phyloP scores from a whole-genome alignment of 139 green algal genomes.

The Chlamydomonas sphaeroides region DNA sequence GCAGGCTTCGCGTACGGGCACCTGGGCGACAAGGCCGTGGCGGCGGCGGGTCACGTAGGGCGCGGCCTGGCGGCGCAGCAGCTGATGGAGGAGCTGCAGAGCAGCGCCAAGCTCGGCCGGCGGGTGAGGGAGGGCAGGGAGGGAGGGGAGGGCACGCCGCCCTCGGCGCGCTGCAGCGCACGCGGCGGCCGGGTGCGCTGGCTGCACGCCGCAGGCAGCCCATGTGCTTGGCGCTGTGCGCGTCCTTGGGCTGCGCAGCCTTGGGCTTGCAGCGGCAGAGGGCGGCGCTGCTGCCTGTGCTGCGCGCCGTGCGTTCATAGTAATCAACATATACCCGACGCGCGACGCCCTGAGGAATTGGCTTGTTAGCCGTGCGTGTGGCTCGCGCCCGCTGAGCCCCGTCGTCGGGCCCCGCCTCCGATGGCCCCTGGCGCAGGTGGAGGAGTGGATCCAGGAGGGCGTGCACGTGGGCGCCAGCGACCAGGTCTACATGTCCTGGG shows the following conservation, averaged over 20 bases:
- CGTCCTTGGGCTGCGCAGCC: too few species aligned
- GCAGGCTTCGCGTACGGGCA: conserved; percentile 56
- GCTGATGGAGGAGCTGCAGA: conserved; percentile 66
- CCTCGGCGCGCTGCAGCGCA: too few species aligned
- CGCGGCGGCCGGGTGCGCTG: neutral
- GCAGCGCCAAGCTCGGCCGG: conserved; percentile 37
- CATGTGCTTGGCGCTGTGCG: too few species aligned
- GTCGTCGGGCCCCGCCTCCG: too few species aligned
- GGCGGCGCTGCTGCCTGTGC: too few species aligned
- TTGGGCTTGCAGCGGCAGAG: too few species aligned
- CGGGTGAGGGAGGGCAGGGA: conserved; percentile 42
- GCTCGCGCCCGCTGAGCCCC: too few species aligned
- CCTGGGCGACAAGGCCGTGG: conserved; percentile 48
- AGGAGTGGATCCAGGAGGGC: conserved; percentile 43
- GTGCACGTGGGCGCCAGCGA: conserved; percentile 48
- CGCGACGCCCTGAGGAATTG: too few species aligned
- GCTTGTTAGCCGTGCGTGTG: too few species aligned
- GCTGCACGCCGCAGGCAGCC: too few species aligned
- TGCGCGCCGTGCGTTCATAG: too few species aligned
- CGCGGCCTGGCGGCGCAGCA: conserved; percentile 67
- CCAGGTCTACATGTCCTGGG: conserved; percentile 58
- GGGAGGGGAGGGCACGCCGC: neutral
- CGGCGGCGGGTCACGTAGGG: conserved; percentile 34
- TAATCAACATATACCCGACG: too few species aligned
- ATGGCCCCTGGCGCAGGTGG: conserved; percentile 49